phyloP scores from a whole-genome alignment of 2,329 filamentous ascomycete genomes.

The Claviceps sp. region DNA sequence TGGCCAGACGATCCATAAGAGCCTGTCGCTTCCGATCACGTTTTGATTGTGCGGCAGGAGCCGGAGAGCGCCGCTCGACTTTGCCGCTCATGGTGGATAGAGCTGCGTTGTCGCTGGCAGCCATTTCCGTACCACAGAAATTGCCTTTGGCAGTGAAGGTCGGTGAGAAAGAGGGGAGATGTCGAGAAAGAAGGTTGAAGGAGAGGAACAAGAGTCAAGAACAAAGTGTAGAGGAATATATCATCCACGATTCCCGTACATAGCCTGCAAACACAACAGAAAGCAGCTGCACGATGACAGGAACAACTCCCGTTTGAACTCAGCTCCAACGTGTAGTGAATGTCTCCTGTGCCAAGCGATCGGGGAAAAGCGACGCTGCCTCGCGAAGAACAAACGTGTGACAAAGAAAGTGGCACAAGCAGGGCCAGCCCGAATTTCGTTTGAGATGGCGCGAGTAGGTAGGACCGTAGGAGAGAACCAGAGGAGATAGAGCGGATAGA shows the following conservation, averaged over 20 bases:
- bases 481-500: neutral
- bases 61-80: conserved; percentile 23
- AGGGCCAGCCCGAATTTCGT: neutral
- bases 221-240: neutral
- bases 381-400: neutral
- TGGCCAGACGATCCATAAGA: conserved; percentile 64
- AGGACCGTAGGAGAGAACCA: neutral
- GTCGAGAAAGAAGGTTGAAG: neutral
- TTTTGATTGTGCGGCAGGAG: conserved; percentile 50
- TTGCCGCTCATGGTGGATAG: conserved; percentile 19
- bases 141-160: neutral
- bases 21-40: conserved; percentile 79
- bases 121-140: conserved; percentile 16
- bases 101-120: conserved; percentile 24
- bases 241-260: neutral
- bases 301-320: neutral
- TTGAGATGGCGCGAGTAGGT: neutral
- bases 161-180: neutral
- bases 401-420: neutral
- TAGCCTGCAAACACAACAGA: neutral
- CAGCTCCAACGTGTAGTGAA: neutral
- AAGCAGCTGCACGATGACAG: neutral
- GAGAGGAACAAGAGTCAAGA: neutral
- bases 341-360: neutral
- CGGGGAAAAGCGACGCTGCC: neutral